Conservation (phyloP, 2,329 filamentous ascomycete species). For the Epichloe baconii region DNA sequence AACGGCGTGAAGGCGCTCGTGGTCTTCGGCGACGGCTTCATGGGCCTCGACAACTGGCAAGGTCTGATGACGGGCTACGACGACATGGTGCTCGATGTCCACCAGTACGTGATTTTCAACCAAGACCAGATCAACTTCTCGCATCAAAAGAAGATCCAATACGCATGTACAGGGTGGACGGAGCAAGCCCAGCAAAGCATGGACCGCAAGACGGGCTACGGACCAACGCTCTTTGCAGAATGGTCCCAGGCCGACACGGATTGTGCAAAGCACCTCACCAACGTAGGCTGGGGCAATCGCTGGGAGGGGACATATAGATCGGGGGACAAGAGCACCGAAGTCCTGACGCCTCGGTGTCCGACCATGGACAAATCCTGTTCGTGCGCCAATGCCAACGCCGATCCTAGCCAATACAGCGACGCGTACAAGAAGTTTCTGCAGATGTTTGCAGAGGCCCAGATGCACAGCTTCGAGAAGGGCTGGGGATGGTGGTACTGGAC, state of each 20-base stretch:
- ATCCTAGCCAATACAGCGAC: constrained; percentile 51
- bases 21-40: constrained; percentile 89
- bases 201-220: constrained; percentile 67
- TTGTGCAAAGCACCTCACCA: constrained; percentile 76
- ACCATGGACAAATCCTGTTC: constrained; percentile 50
- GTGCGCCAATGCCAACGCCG: constrained; percentile 65
- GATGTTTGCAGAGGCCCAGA: constrained; percentile 91
- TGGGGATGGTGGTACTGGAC: constrained; percentile 99
- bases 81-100: constrained; percentile 80
- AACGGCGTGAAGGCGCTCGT: constrained; percentile 64
- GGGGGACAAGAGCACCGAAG: constrained; percentile 45
- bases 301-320: constrained; percentile 82
- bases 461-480: constrained; percentile 82
- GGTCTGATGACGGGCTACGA: constrained; percentile 60
- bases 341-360: constrained; percentile 65
- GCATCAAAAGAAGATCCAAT: constrained; percentile 72
- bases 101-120: constrained; percentile 99
- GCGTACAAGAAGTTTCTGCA: constrained; percentile 75
- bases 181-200: constrained; percentile 61
- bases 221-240: constrained; percentile 88
- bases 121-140: constrained; percentile 67
- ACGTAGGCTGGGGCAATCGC: constrained; percentile 74
- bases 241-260: constrained; percentile 98
- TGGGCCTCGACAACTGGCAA: constrained; percentile 84
- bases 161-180: constrained; percentile 81